Conservation (phyloP, 2,329 filamentous ascomycete species). For the Botrytis pseudocinerea region DNA sequence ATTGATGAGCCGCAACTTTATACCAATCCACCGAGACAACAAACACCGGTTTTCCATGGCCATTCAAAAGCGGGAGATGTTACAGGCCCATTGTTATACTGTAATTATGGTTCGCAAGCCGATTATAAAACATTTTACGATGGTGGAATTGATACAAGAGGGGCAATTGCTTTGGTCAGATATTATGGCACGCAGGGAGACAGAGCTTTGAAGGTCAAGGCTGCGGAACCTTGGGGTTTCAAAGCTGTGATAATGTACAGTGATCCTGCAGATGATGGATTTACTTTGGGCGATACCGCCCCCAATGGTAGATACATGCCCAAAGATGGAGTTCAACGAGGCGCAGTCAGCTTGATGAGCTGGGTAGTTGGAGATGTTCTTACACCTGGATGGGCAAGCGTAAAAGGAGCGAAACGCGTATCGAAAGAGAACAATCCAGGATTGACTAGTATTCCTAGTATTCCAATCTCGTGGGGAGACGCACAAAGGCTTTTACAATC, state of each 20-base stretch:
- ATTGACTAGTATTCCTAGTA: slow-evolving; percentile 79
- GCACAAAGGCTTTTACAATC: slow-evolving; percentile 76
- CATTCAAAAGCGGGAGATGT: slow-evolving; percentile 86
- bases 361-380: slow-evolving; percentile 90
- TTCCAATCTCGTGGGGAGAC: slow-evolving; percentile 88
- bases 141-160: slow-evolving; percentile 70
- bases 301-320: slow-evolving; percentile 81
- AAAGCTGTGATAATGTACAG: slow-evolving; percentile 89
- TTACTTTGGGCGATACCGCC: slow-evolving; percentile 68
- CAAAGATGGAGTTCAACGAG: slow-evolving; percentile 78
- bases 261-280: slow-evolving; percentile 84
- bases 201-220: slow-evolving; percentile 80
- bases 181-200: slow-evolving; percentile 75
- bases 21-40: slow-evolving; percentile 60
- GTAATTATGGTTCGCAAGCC: slow-evolving; percentile 82
- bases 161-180: slow-evolving; percentile 80
- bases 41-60: slow-evolving; percentile 83
- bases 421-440: slow-evolving; percentile 69
- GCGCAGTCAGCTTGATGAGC: slow-evolving; percentile 75
- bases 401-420: slow-evolving; percentile 63
- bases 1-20: slow-evolving; percentile 80
- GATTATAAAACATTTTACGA: slow-evolving; percentile 77
- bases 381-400: slow-evolving; percentile 82
- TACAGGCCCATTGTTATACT: slow-evolving; percentile 83
- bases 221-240: slow-evolving; percentile 83